These are phyloP conservation scores for Vigna nakashimae DNA, from an alignment of 306 rosid species.

Conservation along the genomic window DNA sequence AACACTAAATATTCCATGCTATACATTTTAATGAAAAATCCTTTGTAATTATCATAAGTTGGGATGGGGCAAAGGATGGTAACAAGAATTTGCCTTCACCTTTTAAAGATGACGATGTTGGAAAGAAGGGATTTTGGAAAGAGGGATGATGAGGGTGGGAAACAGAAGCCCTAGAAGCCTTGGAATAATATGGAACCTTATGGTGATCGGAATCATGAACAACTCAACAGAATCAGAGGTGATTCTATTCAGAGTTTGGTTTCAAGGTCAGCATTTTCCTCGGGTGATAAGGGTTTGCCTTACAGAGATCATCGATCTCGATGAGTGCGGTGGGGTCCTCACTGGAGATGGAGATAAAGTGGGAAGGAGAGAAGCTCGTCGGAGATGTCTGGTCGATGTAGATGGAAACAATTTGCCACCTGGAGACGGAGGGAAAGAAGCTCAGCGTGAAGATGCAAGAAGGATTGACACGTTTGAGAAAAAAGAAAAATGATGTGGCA, in stretches of 20 bases:
- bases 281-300: constrained; percentile 68
- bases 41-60: constrained; percentile 7
- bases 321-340: too few species aligned
- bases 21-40: too few species aligned
- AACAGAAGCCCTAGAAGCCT: constrained; percentile 46
- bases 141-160: constrained; percentile 72
- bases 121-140: constrained; percentile 68
- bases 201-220: constrained; percentile 64
- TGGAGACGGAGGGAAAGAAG: too few species aligned
- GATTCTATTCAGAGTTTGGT: constrained; percentile 56
- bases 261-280: constrained; percentile 60
- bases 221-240: constrained; percentile 60
- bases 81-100: constrained; percentile 55
- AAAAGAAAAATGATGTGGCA: too few species aligned
- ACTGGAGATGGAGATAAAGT: too few species aligned
- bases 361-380: too few species aligned
- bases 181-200: constrained; percentile 69
- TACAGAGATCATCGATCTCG: too few species aligned
- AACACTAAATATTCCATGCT: too few species aligned
- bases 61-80: constrained; percentile 56
- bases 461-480: too few species aligned
- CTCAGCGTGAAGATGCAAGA: too few species aligned
- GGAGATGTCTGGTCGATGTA: too few species aligned
- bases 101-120: constrained; percentile 63
- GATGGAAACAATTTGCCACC: too few species aligned